Evolutionary conservation across 2,329 filamentous ascomycete species (phyloP).

Genomic region (Talaromyces islandicus): DNA sequence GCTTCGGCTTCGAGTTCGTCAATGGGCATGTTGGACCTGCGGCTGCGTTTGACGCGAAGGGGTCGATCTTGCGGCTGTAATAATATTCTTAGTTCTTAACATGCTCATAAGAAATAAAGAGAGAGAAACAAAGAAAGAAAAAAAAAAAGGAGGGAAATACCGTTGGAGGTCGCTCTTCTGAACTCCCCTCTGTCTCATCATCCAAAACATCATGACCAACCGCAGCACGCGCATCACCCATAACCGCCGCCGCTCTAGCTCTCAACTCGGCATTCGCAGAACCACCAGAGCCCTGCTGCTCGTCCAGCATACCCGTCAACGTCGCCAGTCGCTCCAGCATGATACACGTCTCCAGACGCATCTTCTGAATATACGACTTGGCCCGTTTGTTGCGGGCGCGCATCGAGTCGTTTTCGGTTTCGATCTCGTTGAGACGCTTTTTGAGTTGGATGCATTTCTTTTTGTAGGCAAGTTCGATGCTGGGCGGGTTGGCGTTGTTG

Average conservation of each 20-base stretch:
- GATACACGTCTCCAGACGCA: slow-evolving; percentile 59
- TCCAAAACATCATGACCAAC: slow-evolving; percentile 22
- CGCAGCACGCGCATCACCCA: slow-evolving; percentile 2
- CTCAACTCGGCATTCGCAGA: slow-evolving; percentile 12
- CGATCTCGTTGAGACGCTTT: slow-evolving; percentile 83
- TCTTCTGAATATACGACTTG: slow-evolving; percentile 81
- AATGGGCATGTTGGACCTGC: slow-evolving; percentile 28
- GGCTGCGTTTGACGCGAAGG: slow-evolving; percentile 38
- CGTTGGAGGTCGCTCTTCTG: slow-evolving; percentile 38
- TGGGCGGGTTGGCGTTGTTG: slow-evolving; percentile 60
- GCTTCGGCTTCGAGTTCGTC: slow-evolving; percentile 15
- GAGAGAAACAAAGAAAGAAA: slow-evolving; percentile 15
- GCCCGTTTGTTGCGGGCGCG: slow-evolving; percentile 72
- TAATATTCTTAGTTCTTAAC: not conserved
- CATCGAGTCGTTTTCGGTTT: slow-evolving; percentile 81
- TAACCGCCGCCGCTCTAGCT: slow-evolving; percentile 7
- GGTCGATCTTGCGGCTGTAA: slow-evolving; percentile 42
- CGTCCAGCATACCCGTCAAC: slow-evolving; percentile 37
- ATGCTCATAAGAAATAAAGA: not conserved
- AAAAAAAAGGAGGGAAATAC: slow-evolving; percentile 18
- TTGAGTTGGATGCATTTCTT: slow-evolving; percentile 94
- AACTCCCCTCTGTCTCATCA: slow-evolving; percentile 40
- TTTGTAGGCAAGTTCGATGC: slow-evolving; percentile 92
- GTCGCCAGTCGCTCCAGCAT: slow-evolving; percentile 36
- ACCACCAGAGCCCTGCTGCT: slow-evolving; percentile 20